Evolutionary conservation across 73 alveolate genomes (phyloP), one percentile per base, ranked within the genome.

Genomic region (Blepharisma japonicum): DNA sequence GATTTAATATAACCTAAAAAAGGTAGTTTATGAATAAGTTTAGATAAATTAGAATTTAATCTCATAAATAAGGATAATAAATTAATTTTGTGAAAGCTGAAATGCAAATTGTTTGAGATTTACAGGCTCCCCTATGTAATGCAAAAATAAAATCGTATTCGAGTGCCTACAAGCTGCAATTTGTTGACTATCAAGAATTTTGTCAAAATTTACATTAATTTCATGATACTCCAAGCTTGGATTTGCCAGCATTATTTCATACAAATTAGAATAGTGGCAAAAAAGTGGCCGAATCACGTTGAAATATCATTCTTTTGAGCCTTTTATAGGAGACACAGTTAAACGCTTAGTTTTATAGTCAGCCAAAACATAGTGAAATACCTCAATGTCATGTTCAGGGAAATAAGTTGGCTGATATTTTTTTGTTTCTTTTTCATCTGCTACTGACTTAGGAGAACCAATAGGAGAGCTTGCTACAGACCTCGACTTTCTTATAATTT

Each of bases 361-460:
- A 61, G 23, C 74, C 46, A 61, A 61, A 20, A 39, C 74, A 61
- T 61, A 61, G 23, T 61, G 74, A 61, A 61, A 61, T 14, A 61
- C 74, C 14, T 14, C 39, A 25, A 61, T n/a, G 2, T 61, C 46
- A 5, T 61, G 74, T 5, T 61, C 18, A 25, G 49, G 38, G 11
- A 20, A 61, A 61, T 18, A 61, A 14, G 23, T 9, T 14, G 74
- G 74, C 2, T 14, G 14, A 5, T 2, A 61, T 61, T 20, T 61
- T 39, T 61, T 61, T 1, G 42, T 32, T 3, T 32, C 42, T 32
- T 32, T 32, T 32, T 32, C 42, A 5, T 61, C 74, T 61, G 14
- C 5, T 2, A 61, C n/a, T 14, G 50, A n/a, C 5, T 39, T 61
- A 9, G 74, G 74, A 20, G 74, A 61, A 3, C 74, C 74, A 9